Evolutionary conservation across 106 monocot species (phyloP).

Genomic region (Alisma plantagoaquatica): DNA sequence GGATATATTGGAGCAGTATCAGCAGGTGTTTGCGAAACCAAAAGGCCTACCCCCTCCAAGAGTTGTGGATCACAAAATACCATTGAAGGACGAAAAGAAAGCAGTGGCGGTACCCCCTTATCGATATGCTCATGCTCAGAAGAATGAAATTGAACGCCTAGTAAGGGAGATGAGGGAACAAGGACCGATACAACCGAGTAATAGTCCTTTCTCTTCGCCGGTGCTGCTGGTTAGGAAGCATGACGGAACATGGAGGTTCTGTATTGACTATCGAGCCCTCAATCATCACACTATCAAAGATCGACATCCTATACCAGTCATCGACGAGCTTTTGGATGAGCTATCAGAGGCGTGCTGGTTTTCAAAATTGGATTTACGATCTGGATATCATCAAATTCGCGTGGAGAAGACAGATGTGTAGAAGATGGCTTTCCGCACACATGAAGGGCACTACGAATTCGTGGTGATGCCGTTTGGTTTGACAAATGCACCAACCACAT

Average conservation of each 20-base stretch:
- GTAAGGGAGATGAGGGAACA: not conserved
- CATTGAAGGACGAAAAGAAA: not conserved
- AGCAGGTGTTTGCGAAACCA: not conserved
- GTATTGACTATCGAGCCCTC: too few relatives aligned
- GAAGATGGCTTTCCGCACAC: not conserved
- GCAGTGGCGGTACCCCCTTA: not conserved
- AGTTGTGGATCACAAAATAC: not conserved
- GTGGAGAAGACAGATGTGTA: too few relatives aligned
- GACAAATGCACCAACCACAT: conserved; percentile 5
- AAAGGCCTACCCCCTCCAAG: not conserved
- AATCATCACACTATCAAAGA: too few relatives aligned
- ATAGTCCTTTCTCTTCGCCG: not conserved
- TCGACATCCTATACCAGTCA: too few relatives aligned
- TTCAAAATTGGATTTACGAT: too few relatives aligned
- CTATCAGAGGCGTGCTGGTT: too few relatives aligned
- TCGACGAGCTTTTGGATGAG: too few relatives aligned
- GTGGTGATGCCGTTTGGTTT: conserved; percentile 4
- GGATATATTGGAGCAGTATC: too few relatives aligned
- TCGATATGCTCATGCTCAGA: conserved; percentile 1
- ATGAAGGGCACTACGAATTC: conserved; percentile 3
- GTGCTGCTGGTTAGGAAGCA: not conserved
- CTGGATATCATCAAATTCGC: conserved; percentile 5
- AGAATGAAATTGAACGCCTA: not conserved
- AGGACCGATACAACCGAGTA: not conserved
- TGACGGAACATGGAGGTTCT: too few relatives aligned